These are phyloP conservation scores for Prunus davidiana DNA, from an alignment of 306 rosid genomes.

Conservation along the genomic window DNA sequence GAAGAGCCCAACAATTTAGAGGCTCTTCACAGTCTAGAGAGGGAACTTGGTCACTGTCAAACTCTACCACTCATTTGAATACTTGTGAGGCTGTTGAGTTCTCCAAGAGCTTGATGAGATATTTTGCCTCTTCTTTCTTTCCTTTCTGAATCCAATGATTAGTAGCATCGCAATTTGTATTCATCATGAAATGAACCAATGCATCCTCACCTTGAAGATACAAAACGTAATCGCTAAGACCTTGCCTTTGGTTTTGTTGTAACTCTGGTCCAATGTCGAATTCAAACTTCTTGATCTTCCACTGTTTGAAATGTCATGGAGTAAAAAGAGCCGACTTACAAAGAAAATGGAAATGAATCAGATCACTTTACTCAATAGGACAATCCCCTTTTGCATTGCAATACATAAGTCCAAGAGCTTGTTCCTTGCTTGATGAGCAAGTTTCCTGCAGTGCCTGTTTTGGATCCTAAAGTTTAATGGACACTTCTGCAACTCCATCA, in stretches of 20 bases:
- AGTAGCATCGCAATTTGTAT: conserved; percentile 55
- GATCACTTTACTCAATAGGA: conserved; percentile 51
- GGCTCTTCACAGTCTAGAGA: conserved; percentile 48
- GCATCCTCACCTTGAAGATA: conserved; percentile 87
- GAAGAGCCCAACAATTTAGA: conserved; percentile 72
- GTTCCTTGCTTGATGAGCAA: conserved; percentile 51
- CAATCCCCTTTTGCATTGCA: conserved; percentile 54
- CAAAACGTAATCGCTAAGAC: conserved; percentile 60
- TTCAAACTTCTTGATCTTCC: conserved; percentile 25
- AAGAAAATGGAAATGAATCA: conserved; percentile 46
- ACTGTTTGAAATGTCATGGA: conserved; percentile 22
- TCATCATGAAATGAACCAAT: conserved; percentile 60
- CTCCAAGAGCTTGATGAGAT: conserved; percentile 48
- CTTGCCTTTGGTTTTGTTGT: conserved; percentile 21
- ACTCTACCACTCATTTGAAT: conserved; percentile 52
- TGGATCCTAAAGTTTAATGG: conserved; percentile 46
- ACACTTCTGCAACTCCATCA: conserved; percentile 41
- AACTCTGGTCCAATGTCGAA: conserved; percentile 26
- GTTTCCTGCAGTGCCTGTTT: conserved; percentile 39
- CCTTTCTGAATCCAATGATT: conserved; percentile 59
- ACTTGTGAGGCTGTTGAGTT: conserved; percentile 39
- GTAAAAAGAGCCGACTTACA: conserved; percentile 23
- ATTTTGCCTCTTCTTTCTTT: conserved; percentile 48
- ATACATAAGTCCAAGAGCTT: conserved; percentile 44
- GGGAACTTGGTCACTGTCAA: conserved; percentile 52